A percentile compares a stretch with the other conserved stretches of the same genome.
Evolutionary conservation across 2,329 filamentous ascomycete species (phyloP).

Genomic region (Hymenoscyphus scutula): DNA sequence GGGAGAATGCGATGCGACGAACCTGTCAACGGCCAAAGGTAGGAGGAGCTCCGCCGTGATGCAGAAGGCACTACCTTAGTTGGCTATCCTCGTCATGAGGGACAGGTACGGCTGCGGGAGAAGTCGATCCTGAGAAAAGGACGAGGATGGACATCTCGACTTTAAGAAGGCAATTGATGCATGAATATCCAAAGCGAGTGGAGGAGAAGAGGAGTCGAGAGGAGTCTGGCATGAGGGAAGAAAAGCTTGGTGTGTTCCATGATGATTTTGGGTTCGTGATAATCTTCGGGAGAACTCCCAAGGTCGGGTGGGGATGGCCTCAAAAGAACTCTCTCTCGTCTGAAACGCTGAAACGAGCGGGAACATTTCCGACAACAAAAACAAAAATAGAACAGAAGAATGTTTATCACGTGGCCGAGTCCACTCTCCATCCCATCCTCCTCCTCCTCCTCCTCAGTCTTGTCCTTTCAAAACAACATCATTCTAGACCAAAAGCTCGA

Average conservation of each 20-base stretch:
- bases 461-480: background rate
- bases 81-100: too few relatives aligned
- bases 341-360: background rate
- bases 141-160: too few relatives aligned
- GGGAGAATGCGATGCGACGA: background rate
- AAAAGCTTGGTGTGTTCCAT: too few relatives aligned
- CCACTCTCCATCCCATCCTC: background rate
- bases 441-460: too few relatives aligned
- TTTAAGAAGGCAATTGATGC: background rate
- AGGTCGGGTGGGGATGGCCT: background rate
- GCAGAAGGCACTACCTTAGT: background rate
- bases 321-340: background rate
- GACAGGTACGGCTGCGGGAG: background rate
- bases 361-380: background rate
- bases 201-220: background rate
- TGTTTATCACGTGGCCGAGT: background rate
- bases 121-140: background rate
- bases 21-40: background rate
- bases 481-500: background rate
- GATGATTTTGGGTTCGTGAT: too few relatives aligned
- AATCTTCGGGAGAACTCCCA: too few relatives aligned
- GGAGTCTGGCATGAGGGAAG: background rate
- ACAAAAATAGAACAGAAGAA: background rate
- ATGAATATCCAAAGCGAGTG: background rate
- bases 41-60: background rate